These are phyloP conservation scores for Tetrahymena thermophila DNA, from an alignment of 73 alveolate genomes.

Conservation along the genomic window DNA sequence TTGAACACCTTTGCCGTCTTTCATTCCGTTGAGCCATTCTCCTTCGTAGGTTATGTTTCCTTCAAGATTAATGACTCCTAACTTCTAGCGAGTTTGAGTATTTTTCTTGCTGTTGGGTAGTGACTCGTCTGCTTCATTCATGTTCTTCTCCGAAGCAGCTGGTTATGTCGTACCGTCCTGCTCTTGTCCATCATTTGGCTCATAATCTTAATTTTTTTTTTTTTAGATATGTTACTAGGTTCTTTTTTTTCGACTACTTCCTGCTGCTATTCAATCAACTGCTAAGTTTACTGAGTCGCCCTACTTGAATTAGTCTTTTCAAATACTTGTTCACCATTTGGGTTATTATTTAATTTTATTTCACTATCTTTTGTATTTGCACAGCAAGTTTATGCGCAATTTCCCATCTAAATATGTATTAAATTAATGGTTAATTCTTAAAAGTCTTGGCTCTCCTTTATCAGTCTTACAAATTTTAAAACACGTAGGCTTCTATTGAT, in stretches of 20 bases:
- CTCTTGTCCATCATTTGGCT: background rate
- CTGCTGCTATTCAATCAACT: background rate
- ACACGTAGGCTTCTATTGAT: background rate
- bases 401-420: background rate
- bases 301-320: background rate
- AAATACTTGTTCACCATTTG: background rate
- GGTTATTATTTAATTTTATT: background rate
- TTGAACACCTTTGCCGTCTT: slow-evolving; percentile 61
- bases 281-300: background rate
- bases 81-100: slow-evolving; percentile 20
- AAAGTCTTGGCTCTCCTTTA: background rate
- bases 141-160: background rate
- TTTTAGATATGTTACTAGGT: background rate
- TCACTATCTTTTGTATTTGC: background rate
- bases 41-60: slow-evolving; percentile 52
- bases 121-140: background rate
- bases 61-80: slow-evolving; percentile 38
- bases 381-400: background rate
- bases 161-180: background rate
- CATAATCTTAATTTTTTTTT: background rate
- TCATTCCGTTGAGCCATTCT: slow-evolving; percentile 49
- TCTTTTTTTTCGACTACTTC: background rate
- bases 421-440: background rate
- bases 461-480: too few relatives aligned
- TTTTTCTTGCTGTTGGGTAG: background rate